A percentile compares a stretch with the other conserved stretches of the same genome.
phyloP scores from a whole-genome alignment of 352 stramenopile genomes.

The Globisporangium viniferum region DNA sequence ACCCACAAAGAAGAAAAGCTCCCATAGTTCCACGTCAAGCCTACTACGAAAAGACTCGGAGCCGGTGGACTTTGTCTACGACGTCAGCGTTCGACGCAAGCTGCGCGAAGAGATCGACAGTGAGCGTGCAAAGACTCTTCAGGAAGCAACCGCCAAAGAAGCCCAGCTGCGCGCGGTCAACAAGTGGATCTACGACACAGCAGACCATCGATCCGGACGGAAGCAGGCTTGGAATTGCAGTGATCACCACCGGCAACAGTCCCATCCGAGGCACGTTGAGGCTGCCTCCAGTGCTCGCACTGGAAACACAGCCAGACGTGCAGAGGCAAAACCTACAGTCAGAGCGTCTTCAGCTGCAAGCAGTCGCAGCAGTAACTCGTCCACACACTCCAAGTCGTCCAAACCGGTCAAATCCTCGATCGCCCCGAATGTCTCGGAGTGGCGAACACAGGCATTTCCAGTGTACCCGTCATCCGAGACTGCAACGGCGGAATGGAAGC shows the following conservation, averaged over 20 bases:
- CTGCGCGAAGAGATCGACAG: conserved; percentile 59
- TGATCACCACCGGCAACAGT: conserved; percentile 3
- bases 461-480: conserved; percentile 9
- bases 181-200: conserved; percentile 37
- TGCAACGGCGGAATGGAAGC: conserved; percentile 2
- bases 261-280: neutral
- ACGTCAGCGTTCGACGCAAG: conserved; percentile 44
- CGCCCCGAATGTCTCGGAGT: conserved; percentile 36
- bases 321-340: neutral
- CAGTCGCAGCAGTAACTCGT: conserved; percentile 7
- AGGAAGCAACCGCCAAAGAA: conserved; percentile 34
- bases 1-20: neutral
- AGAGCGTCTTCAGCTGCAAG: conserved; percentile 2
- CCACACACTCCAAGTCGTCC: conserved; percentile 7
- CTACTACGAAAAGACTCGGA: conserved; percentile 11
- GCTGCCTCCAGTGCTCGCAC: conserved; percentile 3
- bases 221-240: conserved; percentile 26
- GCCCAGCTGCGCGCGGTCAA: conserved; percentile 32
- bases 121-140: conserved; percentile 34
- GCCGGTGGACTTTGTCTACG: conserved; percentile 70
- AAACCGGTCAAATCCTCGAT: conserved; percentile 27
- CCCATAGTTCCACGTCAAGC: neutral
- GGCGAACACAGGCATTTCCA: conserved; percentile 31
- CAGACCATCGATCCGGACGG: neutral
- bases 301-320: conserved; percentile 4